These are phyloP conservation scores for Boletus sp. DNA, from an alignment of 768 basidiomycete genomes.

Conservation along the genomic window DNA sequence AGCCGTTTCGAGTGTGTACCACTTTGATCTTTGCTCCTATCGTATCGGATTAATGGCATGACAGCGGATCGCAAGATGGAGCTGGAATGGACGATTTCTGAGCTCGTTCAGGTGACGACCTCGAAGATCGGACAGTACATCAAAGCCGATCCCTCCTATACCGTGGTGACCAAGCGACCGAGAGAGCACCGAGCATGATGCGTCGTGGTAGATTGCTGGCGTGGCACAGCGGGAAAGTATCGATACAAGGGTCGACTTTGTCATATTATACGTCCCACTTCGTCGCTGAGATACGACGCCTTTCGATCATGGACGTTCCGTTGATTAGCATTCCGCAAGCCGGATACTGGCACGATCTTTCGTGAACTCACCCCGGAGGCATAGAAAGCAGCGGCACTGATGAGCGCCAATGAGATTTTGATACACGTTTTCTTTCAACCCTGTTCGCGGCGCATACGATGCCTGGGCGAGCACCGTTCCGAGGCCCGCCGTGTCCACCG, in stretches of 20 bases:
- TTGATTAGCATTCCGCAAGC: not conserved
- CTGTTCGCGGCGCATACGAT: constrained; percentile 14
- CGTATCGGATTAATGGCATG: not conserved
- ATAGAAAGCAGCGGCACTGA: constrained; percentile 30
- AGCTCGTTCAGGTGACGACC: not conserved
- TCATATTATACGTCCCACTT: too few species aligned
- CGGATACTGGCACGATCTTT: too few species aligned
- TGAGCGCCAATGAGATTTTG: constrained; percentile 37
- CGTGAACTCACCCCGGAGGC: constrained; percentile 33
- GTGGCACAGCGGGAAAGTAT: not conserved
- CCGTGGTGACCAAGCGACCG: not conserved
- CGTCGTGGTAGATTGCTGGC: not conserved
- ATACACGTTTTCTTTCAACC: constrained; percentile 27
- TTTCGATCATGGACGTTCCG: not conserved
- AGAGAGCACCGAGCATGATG: not conserved
- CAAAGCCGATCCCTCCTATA: not conserved
- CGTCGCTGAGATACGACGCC: not conserved
- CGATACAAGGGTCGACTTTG: not conserved
- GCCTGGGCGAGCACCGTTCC: constrained; percentile 42
- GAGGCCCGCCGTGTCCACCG: constrained; percentile 21
- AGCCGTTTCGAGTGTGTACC: not conserved
- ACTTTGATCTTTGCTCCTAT: not conserved
- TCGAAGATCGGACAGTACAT: not conserved
- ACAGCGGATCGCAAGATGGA: not conserved
- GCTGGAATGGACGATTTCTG: not conserved